These are phyloP conservation scores for Penicillium tannophilum DNA, from an alignment of 495 filamentous ascomycete genomes.

Conservation along the genomic window DNA sequence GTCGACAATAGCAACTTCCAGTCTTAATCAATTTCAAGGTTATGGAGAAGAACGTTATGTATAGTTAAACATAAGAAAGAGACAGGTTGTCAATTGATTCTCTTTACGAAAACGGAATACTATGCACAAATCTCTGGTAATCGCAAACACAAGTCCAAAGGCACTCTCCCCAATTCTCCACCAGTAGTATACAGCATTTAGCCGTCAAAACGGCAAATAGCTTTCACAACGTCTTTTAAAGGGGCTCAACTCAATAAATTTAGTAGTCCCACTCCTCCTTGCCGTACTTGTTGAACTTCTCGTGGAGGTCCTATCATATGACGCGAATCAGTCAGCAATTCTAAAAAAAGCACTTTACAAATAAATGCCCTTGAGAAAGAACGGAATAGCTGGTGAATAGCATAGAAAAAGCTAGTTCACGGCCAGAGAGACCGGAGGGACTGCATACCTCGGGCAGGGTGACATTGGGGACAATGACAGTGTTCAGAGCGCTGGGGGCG, in stretches of 20 bases:
- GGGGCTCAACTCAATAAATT: slow-evolving; percentile 18
- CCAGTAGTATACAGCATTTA: slow-evolving; percentile 68
- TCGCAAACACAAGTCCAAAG: slow-evolving; percentile 25
- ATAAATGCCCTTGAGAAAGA: neutral
- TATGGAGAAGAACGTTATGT: neutral
- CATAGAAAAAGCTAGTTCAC: neutral
- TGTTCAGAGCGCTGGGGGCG: slow-evolving; percentile 92
- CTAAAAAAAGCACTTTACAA: neutral
- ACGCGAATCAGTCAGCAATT: slow-evolving; percentile 11
- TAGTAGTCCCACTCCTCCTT: slow-evolving; percentile 72
- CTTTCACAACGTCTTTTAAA: slow-evolving; percentile 21
- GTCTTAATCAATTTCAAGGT: neutral
- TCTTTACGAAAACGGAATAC: slow-evolving; percentile 33
- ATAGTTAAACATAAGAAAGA: slow-evolving; percentile 16
- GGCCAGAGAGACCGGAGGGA: neutral
- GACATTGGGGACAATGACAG: slow-evolving; percentile 89
- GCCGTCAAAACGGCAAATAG: slow-evolving; percentile 50
- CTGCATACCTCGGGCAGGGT: slow-evolving; percentile 80
- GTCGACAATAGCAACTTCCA: neutral
- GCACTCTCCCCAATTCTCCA: slow-evolving; percentile 23
- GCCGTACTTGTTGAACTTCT: slow-evolving; percentile 97
- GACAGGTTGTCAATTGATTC: slow-evolving; percentile 40
- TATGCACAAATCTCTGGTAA: slow-evolving; percentile 45
- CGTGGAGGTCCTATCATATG: slow-evolving; percentile 72
- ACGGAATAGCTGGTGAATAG: neutral